Percentiles rank a stretch among this genome's conserved stretches.
These are phyloP conservation scores for Penicillium griseofulvum DNA, from an alignment of 2,329 filamentous ascomycete species.

Conservation along the genomic window DNA sequence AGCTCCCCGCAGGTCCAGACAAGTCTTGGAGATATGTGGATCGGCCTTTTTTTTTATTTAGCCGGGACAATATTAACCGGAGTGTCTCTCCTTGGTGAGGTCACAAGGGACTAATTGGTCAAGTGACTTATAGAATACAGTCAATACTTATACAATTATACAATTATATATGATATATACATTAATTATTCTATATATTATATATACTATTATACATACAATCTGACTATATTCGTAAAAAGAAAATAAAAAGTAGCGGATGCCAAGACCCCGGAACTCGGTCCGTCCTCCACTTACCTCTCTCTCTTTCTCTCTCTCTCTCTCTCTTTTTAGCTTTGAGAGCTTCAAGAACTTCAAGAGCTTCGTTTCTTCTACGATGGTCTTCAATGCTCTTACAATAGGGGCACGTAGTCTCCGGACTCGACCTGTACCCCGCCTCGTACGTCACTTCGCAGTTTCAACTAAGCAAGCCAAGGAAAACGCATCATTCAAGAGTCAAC, in stretches of 20 bases:
- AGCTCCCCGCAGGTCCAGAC: slow-evolving; percentile 13
- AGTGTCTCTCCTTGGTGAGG: no score
- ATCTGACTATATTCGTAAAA: no score
- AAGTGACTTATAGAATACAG: no score
- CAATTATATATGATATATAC: no score
- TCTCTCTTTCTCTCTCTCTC: not conserved
- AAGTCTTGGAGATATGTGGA: slow-evolving; percentile 1
- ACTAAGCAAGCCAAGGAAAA: slow-evolving; percentile 27
- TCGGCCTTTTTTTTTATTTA: not conserved
- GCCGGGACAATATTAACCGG: slow-evolving; percentile 9
- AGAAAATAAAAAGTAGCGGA: not conserved
- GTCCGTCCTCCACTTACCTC: slow-evolving; percentile 8
- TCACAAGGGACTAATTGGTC: no score
- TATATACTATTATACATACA: no score
- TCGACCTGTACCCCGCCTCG: slow-evolving; percentile 6
- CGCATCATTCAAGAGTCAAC: slow-evolving; percentile 57
- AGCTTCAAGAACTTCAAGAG: not conserved
- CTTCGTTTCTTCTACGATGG: slow-evolving; percentile 18
- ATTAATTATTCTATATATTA: no score
- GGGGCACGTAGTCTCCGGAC: slow-evolving; percentile 18
- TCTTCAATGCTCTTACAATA: slow-evolving; percentile 16
- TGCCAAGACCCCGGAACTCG: slow-evolving; percentile 5
- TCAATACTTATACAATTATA: no score
- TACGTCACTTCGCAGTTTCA: slow-evolving; percentile 25
- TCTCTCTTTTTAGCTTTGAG: not conserved